These are phyloP conservation scores for Tulasnella sp. DNA, from an alignment of 768 basidiomycete genomes.

Conservation along the genomic window DNA sequence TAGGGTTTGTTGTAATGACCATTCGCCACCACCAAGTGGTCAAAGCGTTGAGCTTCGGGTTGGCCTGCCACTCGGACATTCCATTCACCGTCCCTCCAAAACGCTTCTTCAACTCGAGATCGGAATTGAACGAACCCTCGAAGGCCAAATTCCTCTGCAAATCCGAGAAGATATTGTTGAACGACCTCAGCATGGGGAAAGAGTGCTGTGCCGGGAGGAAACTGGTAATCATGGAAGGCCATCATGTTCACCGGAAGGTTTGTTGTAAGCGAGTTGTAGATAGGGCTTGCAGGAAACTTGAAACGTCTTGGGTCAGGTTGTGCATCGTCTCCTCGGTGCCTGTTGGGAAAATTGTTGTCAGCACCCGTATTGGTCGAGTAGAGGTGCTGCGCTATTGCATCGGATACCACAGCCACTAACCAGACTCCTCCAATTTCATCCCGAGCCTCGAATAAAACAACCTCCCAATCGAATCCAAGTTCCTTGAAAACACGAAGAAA, in stretches of 20 bases:
- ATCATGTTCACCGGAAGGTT: constrained; percentile 78
- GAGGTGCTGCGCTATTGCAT: constrained; percentile 13
- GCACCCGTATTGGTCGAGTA: neutral
- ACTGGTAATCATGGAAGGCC: constrained; percentile 60
- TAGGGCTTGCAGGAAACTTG: constrained; percentile 58
- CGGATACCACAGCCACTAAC: constrained; percentile 42
- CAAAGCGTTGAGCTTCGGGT: constrained; percentile 43
- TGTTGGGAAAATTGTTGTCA: neutral
- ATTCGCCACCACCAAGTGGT: constrained; percentile 69
- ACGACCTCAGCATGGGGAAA: constrained; percentile 63
- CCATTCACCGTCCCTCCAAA: constrained; percentile 43
- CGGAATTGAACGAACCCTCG: constrained; percentile 58
- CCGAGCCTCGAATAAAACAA: constrained; percentile 61
- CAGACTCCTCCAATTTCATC: constrained; percentile 71
- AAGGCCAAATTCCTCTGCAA: constrained; percentile 60
- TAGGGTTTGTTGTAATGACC: constrained; percentile 69
- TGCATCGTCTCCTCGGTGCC: neutral
- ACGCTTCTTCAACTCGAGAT: constrained; percentile 48
- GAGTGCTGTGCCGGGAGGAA: constrained; percentile 67
- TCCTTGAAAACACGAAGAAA: constrained; percentile 55
- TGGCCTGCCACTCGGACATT: constrained; percentile 45
- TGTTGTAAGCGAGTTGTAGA: constrained; percentile 79
- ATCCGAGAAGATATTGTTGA: constrained; percentile 64
- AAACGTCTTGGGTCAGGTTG: constrained; percentile 35
- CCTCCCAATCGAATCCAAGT: constrained; percentile 59